Evolutionary conservation across 1,139 yeast species (phyloP).

Genomic region (Candida tunisiensis): DNA sequence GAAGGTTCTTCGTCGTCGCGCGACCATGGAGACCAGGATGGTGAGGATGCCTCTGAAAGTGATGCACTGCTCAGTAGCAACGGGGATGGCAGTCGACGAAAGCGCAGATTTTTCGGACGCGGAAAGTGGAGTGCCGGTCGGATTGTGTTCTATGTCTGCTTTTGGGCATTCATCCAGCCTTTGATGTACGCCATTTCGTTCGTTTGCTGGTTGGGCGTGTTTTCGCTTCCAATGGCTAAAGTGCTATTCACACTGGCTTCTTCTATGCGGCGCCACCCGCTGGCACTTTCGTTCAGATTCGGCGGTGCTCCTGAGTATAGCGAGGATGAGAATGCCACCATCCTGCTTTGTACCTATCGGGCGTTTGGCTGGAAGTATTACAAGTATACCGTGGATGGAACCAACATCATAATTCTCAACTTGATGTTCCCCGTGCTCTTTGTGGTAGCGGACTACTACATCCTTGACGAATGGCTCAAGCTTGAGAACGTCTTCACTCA

Average conservation of each 20-base stretch:
- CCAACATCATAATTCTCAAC: slow-evolving; percentile 83
- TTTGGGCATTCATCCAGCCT: slow-evolving; percentile 58
- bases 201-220: slow-evolving; percentile 67
- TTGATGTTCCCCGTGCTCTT: slow-evolving; percentile 63
- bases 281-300: slow-evolving; percentile 57
- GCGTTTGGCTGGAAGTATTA: slow-evolving; percentile 86
- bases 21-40: slow-evolving; percentile 8
- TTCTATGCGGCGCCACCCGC: slow-evolving; percentile 80
- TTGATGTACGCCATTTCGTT: slow-evolving; percentile 36
- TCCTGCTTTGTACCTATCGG: slow-evolving; percentile 71
- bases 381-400: slow-evolving; percentile 92
- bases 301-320: slow-evolving; percentile 20
- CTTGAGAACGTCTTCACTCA: slow-evolving; percentile 38
- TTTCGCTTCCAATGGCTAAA: slow-evolving; percentile 89
- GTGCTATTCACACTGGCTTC: slow-evolving; percentile 47
- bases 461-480: slow-evolving; percentile 36
- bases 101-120: slow-evolving; percentile 65
- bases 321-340: slow-evolving; percentile 20
- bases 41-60: slow-evolving; percentile 10
- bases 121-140: slow-evolving; percentile 88
- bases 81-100: slow-evolving; percentile 7
- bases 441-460: slow-evolving; percentile 64
- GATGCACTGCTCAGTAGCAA: no score
- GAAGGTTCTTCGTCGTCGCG: slow-evolving; percentile 1
- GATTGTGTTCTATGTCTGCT: slow-evolving; percentile 56